Evolutionary conservation across 1,284 basidiomycete species (phyloP), one percentile per base, ranked within the genome.

Genomic region (Naganishia albida): DNA sequence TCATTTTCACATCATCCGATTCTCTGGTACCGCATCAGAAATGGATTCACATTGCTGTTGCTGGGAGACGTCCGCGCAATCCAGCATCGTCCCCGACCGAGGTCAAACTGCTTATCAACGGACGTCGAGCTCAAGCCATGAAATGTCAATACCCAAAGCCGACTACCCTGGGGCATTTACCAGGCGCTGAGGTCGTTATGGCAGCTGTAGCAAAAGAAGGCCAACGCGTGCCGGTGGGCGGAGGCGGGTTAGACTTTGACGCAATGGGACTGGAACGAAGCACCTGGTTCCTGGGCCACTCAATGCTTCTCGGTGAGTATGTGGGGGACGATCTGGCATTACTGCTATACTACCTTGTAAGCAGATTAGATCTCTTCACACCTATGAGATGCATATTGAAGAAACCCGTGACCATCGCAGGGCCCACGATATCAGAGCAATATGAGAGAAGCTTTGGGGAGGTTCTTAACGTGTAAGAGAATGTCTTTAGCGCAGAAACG

Each of bases 341-440:
- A 63, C 70, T 80, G 16, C 67, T 80, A 69, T 72, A 78, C 64
- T 75, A 77, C 59, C 70, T 80, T 34, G 75, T 77, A 59, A 69
- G 75, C 68, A 15, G 44, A 38, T 8, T 49, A 49, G 34, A 28
- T 6, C 50, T 18, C 34, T 34, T 34, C 34, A 34, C 34, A 34
- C 10, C 34, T 34, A 34, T 34, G 34, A 34, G 6, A 34, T 34
- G 34, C 34, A 34, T 34, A 34, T 34, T 34, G 34, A 34, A 34
- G 10, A 10, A 34, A 34, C 4, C 34, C 34, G 10, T 34, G 34
- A 34, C 10, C 34, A 10, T 16, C 20, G 23, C 60, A 78, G 75
- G 78, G 79, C 0, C 78, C 79, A 1, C 67, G 78, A 16, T 80
- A 80, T 66, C 63, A 70, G 15, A 78, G 79, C 18, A 79, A 78